Conservation (phyloP, 2,329 filamentous ascomycete genomes). For the Nannizzia gypsea region DNA sequence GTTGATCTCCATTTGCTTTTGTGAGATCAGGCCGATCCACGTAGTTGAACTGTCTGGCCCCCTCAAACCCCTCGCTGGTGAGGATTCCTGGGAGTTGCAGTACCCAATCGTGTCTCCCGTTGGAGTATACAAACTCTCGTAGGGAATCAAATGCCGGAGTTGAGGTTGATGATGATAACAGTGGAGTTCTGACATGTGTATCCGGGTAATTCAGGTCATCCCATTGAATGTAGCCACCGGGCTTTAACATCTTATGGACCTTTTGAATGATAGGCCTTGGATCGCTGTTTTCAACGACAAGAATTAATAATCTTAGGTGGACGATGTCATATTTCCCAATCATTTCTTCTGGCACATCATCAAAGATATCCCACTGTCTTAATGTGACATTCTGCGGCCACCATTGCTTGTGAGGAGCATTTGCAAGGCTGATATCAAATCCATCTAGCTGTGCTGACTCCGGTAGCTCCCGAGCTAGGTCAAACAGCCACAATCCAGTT, state of each 20-base stretch:
- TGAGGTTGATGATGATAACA: neutral
- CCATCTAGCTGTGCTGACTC: constrained; percentile 1
- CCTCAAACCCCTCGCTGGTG: neutral
- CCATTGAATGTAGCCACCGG: constrained; percentile 4
- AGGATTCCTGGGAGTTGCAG: constrained; percentile 1
- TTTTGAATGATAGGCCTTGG: constrained; percentile 2
- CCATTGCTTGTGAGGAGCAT: neutral
- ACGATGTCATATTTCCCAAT: constrained; percentile 5
- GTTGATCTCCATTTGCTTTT: constrained; percentile 3
- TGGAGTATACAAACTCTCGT: constrained; percentile 2
- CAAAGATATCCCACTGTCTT: neutral
- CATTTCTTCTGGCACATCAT: neutral
- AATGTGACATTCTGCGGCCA: neutral
- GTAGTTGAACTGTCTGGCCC: neutral
- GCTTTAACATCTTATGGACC: constrained; percentile 1
- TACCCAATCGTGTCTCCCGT: neutral
- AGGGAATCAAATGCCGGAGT: constrained; percentile 1
- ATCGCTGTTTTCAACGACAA: constrained; percentile 5
- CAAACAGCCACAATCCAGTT: constrained; percentile 2
- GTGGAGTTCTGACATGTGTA: neutral
- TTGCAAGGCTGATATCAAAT: constrained; percentile 6
- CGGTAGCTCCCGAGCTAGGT: neutral
- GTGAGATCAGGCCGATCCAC: neutral
- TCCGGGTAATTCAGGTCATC: constrained; percentile 3
- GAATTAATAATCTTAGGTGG: neutral